phyloP scores from a whole-genome alignment of 2,329 filamentous ascomycete genomes.

The Botrytis galanthina region DNA sequence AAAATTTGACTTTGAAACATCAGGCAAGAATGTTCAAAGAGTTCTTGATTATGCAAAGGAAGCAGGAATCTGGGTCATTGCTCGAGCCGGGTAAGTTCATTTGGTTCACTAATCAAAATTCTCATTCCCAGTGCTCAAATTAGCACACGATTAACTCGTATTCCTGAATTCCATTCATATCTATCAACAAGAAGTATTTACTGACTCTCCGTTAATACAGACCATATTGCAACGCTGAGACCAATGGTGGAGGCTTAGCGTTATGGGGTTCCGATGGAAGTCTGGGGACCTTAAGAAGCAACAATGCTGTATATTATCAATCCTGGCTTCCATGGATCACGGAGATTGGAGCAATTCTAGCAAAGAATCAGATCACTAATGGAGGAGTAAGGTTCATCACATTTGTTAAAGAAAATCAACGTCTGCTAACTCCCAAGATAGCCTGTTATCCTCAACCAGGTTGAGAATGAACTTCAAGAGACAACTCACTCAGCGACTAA shows the following conservation, averaged over 20 bases:
- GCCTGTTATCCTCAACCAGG: slow-evolving; percentile 51
- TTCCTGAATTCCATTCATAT: neutral
- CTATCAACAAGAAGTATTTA: neutral
- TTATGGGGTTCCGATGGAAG: slow-evolving; percentile 49
- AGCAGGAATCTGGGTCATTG: slow-evolving; percentile 51
- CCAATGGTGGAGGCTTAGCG: slow-evolving; percentile 47
- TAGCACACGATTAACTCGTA: neutral
- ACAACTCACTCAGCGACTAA: slow-evolving; percentile 44
- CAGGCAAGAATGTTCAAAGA: slow-evolving; percentile 51
- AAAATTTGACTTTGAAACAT: slow-evolving; percentile 49
- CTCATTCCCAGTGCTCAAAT: neutral
- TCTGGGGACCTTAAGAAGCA: slow-evolving; percentile 45
- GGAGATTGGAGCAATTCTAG: slow-evolving; percentile 48
- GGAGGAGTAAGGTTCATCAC: slow-evolving; percentile 40
- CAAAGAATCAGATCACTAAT: slow-evolving; percentile 49
- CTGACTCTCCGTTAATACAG: neutral
- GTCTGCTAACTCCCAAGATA: slow-evolving; percentile 39
- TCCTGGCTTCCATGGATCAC: slow-evolving; percentile 49
- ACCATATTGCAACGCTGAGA: slow-evolving; percentile 53
- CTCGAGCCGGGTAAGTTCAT: slow-evolving; percentile 43
- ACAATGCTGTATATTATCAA: slow-evolving; percentile 45
- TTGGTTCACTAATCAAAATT: neutral
- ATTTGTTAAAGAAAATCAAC: slow-evolving; percentile 41
- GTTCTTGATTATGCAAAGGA: slow-evolving; percentile 51
- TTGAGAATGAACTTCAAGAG: slow-evolving; percentile 54